Evolutionary conservation across 83 land plant species (phyloP).

Genomic region (Thuja plicata): DNA sequence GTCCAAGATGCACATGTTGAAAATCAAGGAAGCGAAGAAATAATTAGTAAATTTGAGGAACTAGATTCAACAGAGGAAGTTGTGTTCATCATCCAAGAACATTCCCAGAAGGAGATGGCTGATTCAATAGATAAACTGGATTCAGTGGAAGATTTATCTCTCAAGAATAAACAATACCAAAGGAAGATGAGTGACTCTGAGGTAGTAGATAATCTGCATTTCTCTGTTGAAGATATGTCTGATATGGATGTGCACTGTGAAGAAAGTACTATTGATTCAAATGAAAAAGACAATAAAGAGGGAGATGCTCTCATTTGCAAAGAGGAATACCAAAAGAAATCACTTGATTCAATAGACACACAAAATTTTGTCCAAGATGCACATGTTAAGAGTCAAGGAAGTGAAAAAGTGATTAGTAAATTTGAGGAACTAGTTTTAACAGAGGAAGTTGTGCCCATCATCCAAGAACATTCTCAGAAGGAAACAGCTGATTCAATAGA

Average conservation of each 20-base stretch:
- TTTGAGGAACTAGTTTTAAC: background rate
- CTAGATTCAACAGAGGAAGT: background rate
- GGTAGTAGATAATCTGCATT: background rate
- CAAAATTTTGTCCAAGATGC: background rate
- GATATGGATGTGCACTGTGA: background rate
- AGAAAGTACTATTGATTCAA: background rate
- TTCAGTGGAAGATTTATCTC: background rate
- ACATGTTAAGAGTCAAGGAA: background rate
- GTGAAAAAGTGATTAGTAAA: background rate
- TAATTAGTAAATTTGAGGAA: background rate
- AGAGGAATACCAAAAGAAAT: conserved; percentile 4
- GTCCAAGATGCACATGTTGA: background rate
- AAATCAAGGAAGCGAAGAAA: background rate
- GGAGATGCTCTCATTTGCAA: background rate
- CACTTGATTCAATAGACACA: background rate
- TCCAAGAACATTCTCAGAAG: background rate
- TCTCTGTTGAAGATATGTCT: background rate
- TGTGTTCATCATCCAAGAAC: background rate
- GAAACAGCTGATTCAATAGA: background rate
- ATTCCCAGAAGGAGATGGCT: background rate
- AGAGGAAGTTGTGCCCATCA: background rate
- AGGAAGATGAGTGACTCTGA: background rate
- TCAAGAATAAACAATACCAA: background rate
- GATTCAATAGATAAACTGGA: background rate
- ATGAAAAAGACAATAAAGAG: background rate